A percentile compares a stretch with the other conserved stretches of the same genome.
These are phyloP conservation scores for Volvox africanus DNA, from an alignment of 139 green algal species.

Conservation along the genomic window DNA sequence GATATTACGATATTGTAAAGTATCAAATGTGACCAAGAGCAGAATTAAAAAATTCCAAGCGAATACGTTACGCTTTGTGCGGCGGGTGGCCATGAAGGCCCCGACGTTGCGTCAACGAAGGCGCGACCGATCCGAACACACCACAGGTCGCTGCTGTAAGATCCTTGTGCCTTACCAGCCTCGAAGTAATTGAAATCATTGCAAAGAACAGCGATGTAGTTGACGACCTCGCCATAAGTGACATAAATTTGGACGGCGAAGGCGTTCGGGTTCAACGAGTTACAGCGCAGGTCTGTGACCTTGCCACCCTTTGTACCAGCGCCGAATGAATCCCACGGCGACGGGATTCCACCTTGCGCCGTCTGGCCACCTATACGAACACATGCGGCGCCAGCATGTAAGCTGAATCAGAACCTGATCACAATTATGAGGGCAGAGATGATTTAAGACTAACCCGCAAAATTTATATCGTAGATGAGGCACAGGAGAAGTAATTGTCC, in stretches of 20 bases:
- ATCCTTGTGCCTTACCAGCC: not conserved
- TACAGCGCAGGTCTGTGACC: not conserved
- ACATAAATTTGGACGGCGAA: not conserved
- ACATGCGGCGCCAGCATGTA: constrained; percentile 16
- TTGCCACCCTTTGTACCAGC: not conserved
- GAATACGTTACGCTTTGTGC: too few species aligned
- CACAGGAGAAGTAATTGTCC: not conserved
- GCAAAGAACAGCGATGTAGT: not conserved
- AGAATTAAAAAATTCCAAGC: too few species aligned
- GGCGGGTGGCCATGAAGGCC: too few species aligned
- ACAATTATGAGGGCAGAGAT: not conserved
- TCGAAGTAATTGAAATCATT: constrained; percentile 26
- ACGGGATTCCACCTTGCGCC: not conserved
- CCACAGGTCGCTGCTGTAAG: too few species aligned
- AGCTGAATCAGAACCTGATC: not conserved
- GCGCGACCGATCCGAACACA: too few species aligned
- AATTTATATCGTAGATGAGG: not conserved
- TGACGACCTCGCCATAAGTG: not conserved
- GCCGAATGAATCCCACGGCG: not conserved
- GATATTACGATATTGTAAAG: too few species aligned
- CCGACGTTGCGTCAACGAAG: too few species aligned
- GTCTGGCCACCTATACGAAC: not conserved
- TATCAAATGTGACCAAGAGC: too few species aligned
- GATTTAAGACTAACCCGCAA: not conserved
- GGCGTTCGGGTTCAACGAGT: not conserved